A percentile compares a stretch with the other conserved stretches of the same genome.
phyloP scores from a whole-genome alignment of 2,329 filamentous ascomycete genomes.

The Xylariaceae sp. region DNA sequence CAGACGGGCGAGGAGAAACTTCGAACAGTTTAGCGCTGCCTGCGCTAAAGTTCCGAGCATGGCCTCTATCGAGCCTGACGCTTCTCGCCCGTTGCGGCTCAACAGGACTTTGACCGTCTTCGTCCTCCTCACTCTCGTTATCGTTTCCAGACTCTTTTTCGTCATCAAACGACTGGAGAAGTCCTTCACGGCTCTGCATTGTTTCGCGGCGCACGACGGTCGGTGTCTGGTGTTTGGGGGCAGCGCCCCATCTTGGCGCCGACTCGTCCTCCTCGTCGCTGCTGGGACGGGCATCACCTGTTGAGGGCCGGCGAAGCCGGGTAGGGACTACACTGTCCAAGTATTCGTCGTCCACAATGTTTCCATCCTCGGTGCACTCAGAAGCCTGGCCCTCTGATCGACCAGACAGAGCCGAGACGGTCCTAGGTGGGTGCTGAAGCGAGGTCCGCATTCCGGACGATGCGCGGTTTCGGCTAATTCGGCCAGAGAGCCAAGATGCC shows the following conservation, averaged over 20 bases:
- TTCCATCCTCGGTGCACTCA: conserved; percentile 53
- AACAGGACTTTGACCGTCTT: conserved; percentile 25
- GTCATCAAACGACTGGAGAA: conserved; percentile 38
- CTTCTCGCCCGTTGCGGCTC: conserved; percentile 62
- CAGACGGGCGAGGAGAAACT: conserved; percentile 51
- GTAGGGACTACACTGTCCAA: conserved; percentile 48
- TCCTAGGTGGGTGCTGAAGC: conserved; percentile 33
- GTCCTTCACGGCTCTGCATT: conserved; percentile 48
- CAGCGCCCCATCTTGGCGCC: conserved; percentile 48
- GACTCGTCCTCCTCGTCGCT: conserved; percentile 54
- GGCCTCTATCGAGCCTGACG: conserved; percentile 59
- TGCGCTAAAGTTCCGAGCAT: conserved; percentile 67
- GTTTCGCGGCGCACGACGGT: conserved; percentile 44
- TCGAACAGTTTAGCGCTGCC: conserved; percentile 73
- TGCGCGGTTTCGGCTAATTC: conserved; percentile 44
- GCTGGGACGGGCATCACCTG: conserved; percentile 48
- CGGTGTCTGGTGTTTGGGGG: conserved; percentile 40
- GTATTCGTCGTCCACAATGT: conserved; percentile 71
- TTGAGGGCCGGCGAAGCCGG: conserved; percentile 36
- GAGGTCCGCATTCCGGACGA: conserved; percentile 41
- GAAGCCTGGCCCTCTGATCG: conserved; percentile 39
- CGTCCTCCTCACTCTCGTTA: conserved; percentile 26
- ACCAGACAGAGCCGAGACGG: conserved; percentile 52
- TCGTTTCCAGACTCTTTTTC: conserved; percentile 30
- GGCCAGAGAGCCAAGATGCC: conserved; percentile 89